Base-by-base conservation (phyloP, 2,329 filamentous ascomycete species). In the Aspergillus oerlinghausenensis region DNA sequence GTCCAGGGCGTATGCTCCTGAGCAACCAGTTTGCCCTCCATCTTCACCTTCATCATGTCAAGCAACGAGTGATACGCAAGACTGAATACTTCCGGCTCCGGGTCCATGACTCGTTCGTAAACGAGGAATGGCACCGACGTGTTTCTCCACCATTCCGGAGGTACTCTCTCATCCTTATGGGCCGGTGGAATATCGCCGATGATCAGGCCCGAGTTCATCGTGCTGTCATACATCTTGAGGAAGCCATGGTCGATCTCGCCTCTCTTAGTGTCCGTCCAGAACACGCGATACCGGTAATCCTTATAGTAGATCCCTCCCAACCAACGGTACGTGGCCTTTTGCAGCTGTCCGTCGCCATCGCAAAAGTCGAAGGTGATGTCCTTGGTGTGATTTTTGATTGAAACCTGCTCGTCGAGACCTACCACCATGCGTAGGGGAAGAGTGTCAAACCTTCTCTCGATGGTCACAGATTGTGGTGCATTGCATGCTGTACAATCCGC, bases 281-380 rank as follows among this genome's bases (percentile, higher is more conserved):
- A 71, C 7, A 75, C 60, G 4, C 67, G 66, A 23, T 64, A 65
- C 21, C 65, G 61, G 0, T 26, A 23, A 1, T 63, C 42, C 3
- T 62, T 35, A 3, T 56, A 58, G 54, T 75, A 76, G 14, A 75
- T 67, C 1, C 73, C 73, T 0, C 74, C 74, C 14, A 76, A 56
- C 73, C 73, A 75, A 35, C 71, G 68, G 55, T 75, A 76, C 1
- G 55, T 55, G 6, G 67, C 72, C 1, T 49, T 51, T 9, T 62
- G 51, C 10, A 56, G 26, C 3, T 55, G n/a, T 0, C 62, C 63
- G 0, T 61, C 25, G 1, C 38, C 11, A 51, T 70, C 62, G 3
- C 50, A 25, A 50, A 72, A 72, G 2, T 56, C 26, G 21, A 74
- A 58, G 0, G 47, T 52, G 21, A 74, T 52, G 48, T 68, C 56